A percentile compares a stretch with the other conserved stretches of the same genome.
These are phyloP conservation scores for Saraca asoca DNA, from an alignment of 331 rosid species.

Conservation along the genomic window DNA sequence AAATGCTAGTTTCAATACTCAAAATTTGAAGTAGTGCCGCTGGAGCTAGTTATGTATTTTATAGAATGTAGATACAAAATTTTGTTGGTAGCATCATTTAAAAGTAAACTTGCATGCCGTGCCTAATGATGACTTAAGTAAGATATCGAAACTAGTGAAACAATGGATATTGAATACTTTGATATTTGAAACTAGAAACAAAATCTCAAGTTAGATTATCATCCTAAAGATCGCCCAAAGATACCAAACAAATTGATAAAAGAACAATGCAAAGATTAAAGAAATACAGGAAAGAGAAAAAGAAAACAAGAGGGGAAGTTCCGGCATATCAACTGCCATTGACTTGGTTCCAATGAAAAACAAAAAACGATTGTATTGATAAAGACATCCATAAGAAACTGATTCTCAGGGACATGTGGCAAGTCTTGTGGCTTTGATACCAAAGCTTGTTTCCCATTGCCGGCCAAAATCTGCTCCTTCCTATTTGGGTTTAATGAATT, in stretches of 20 bases:
- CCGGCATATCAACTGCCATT: constrained; percentile 22
- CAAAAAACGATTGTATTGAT: neutral
- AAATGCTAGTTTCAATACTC: too few relatives aligned
- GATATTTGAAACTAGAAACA: constrained; percentile 5
- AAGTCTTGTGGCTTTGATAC: neutral
- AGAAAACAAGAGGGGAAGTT: neutral
- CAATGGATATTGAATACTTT: neutral
- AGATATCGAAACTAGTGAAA: too few relatives aligned
- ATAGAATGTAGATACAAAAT: too few relatives aligned
- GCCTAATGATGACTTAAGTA: too few relatives aligned
- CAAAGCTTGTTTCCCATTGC: constrained; percentile 33
- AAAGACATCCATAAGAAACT: neutral
- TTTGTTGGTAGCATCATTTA: too few relatives aligned
- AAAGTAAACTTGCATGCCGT: too few relatives aligned
- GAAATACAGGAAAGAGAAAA: neutral
- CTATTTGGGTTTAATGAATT: too few relatives aligned
- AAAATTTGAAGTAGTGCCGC: too few relatives aligned
- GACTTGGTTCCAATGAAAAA: neutral
- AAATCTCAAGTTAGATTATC: neutral
- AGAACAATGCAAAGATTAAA: neutral
- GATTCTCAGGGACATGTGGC: constrained; percentile 21
- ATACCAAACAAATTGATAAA: neutral
- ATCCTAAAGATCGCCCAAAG: neutral
- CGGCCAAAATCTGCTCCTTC: constrained; percentile 46
- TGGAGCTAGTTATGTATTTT: too few relatives aligned